These are phyloP conservation scores for Stereum hirsutum DNA, from an alignment of 1,284 basidiomycete genomes.

Conservation along the genomic window DNA sequence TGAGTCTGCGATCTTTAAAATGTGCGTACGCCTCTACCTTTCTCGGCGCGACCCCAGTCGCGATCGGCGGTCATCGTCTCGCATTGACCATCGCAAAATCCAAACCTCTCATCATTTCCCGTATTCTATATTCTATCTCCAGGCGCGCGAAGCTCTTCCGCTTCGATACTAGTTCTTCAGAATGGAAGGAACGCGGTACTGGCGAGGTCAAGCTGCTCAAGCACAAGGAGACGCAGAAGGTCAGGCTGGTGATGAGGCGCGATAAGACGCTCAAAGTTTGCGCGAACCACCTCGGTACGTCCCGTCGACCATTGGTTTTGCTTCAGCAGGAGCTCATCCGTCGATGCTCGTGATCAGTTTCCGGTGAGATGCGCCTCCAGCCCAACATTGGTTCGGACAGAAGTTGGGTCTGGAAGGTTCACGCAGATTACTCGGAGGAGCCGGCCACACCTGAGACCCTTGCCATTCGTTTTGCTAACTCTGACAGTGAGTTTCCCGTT, in stretches of 20 bases:
- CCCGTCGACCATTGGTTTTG: slow-evolving; percentile 1
- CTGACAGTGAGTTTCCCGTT: slow-evolving; percentile 76
- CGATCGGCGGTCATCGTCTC: not conserved
- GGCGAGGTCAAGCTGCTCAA: slow-evolving; percentile 86
- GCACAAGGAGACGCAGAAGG: slow-evolving; percentile 86
- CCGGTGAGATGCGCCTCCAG: slow-evolving; percentile 88
- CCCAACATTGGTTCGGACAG: slow-evolving; percentile 99
- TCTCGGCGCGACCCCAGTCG: slow-evolving; percentile 2
- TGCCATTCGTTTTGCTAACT: slow-evolving; percentile 96
- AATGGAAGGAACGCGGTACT: slow-evolving; percentile 98
- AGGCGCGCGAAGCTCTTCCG: slow-evolving; percentile 99
- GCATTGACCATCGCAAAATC: not conserved
- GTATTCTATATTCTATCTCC: slow-evolving; percentile 9
- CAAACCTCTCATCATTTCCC: slow-evolving; percentile 6
- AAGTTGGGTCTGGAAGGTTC: slow-evolving; percentile 99
- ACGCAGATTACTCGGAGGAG: slow-evolving; percentile 89
- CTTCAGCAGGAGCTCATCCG: too few species aligned
- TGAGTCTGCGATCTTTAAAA: slow-evolving; percentile 92
- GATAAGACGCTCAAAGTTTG: slow-evolving; percentile 99
- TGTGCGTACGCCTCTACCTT: slow-evolving; percentile 52
- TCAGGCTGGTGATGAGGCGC: slow-evolving; percentile 97
- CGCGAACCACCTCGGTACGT: slow-evolving; percentile 94
- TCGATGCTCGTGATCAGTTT: slow-evolving; percentile 42
- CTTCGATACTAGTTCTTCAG: slow-evolving; percentile 72
- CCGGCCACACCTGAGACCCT: slow-evolving; percentile 90